Base-by-base conservation (phyloP, 371 early-diverging fungal genomes). In the Apophysomyces ossiformis region DNA sequence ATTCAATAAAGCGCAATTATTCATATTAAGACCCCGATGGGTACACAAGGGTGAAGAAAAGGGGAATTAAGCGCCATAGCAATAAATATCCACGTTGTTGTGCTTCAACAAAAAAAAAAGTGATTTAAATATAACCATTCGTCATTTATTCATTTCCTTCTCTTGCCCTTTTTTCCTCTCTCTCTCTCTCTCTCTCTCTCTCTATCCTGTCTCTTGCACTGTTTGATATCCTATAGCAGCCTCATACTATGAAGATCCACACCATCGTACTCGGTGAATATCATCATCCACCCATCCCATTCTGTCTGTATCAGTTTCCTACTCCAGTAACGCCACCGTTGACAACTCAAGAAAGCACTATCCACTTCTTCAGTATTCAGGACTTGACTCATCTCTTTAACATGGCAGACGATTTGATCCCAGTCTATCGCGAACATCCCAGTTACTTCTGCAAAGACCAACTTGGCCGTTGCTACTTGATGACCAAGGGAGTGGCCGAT, bases 321-420 rank as follows among this genome's bases (percentile, higher is more conserved):
- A 61, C 63, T 37, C 71, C 71, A 37, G 43, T 71, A 46, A 67
- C 71, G 44, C 71, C 71, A 37, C 71, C 71, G 16, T 50, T 67
- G 12, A 60, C 61, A 6, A 57, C 64, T 15, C 57, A 67, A 37
- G 57, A 61, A 21, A 50, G 54, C 32, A 37, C 45, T 8, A 18
- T 60, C 32, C 59, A 66, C 39, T 71, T 66, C 60, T 54, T 62
- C 18, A 65, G 72, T 39, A 38, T 72, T 15, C 63, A 72, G 11
- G 68, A 72, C 26, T 60, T 72, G 13, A 68, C 65, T 36, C 37
- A 56, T 5, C 60, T 68, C 18, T 62, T 67, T 44, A 62, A 62
- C 54, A 0, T 7, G n/a, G 43, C 11, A 8, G 58, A 67, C 37
- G 45, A 67, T 57, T 45, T 69, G 18, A 26, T 26, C 7, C 59